Percentiles rank a stretch among this genome's conserved stretches.
Evolutionary conservation across 2,329 filamentous ascomycete genomes (phyloP).

Genomic region (Geosmithia putterillii): DNA sequence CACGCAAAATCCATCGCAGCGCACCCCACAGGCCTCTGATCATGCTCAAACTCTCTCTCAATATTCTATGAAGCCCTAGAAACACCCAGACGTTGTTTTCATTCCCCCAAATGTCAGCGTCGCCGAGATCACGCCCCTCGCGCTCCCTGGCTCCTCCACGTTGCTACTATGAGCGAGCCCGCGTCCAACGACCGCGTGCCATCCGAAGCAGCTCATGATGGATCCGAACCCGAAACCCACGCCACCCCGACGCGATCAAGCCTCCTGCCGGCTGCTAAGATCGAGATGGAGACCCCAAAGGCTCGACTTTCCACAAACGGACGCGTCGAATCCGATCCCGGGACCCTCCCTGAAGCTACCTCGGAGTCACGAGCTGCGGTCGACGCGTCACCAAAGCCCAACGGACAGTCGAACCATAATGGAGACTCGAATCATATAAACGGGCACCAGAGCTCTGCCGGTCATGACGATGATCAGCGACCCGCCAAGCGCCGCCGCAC

Average conservation of each 20-base stretch:
- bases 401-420: slow-evolving; percentile 11
- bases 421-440: slow-evolving; percentile 24
- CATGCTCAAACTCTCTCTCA: slow-evolving; percentile 40
- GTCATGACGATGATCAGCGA: slow-evolving; percentile 26
- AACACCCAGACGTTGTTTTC: slow-evolving; percentile 44
- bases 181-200: slow-evolving; percentile 38
- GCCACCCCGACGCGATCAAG: background rate
- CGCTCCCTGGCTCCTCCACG: slow-evolving; percentile 24
- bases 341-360: slow-evolving; percentile 6
- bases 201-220: slow-evolving; percentile 10
- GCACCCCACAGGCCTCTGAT: slow-evolving; percentile 34
- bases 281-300: background rate
- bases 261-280: background rate
- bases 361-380: background rate
- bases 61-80: slow-evolving; percentile 29
- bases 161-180: slow-evolving; percentile 46
- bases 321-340: slow-evolving; percentile 5
- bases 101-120: slow-evolving; percentile 43
- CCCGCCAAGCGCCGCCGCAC: slow-evolving; percentile 56
- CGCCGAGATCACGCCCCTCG: slow-evolving; percentile 38
- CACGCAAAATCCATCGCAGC: slow-evolving; percentile 29
- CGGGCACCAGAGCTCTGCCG: slow-evolving; percentile 23
- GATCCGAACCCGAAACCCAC: slow-evolving; percentile 4
- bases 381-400: slow-evolving; percentile 12
- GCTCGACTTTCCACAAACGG: slow-evolving; percentile 1